Percentiles rank a stretch among this genome's conserved stretches.
These are phyloP conservation scores for Septoria petroselini DNA, from an alignment of 2,329 filamentous ascomycete species.

Conservation along the genomic window DNA sequence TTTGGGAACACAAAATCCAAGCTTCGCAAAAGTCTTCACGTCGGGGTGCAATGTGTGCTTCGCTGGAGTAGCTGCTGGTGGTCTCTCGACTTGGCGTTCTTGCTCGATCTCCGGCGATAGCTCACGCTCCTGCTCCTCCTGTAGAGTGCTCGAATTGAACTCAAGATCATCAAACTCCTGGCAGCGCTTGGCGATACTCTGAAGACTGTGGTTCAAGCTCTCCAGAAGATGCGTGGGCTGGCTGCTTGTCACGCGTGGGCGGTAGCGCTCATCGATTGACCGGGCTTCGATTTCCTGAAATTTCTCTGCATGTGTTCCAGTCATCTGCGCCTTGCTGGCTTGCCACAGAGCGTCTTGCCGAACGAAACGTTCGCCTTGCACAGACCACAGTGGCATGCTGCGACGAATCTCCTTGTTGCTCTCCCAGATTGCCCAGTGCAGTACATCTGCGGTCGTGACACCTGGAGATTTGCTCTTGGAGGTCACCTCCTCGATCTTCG, in stretches of 20 bases:
- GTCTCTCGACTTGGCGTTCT: conserved; percentile 54
- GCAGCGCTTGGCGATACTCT: conserved; percentile 29
- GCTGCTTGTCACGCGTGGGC: not conserved
- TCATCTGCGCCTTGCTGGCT: conserved; percentile 44
- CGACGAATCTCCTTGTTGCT: conserved; percentile 52
- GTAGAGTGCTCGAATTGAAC: conserved; percentile 40
- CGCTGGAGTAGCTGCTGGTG: conserved; percentile 41
- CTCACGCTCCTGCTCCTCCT: conserved; percentile 69
- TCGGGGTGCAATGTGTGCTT: conserved; percentile 46
- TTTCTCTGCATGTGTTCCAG: conserved; percentile 21
- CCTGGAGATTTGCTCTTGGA: conserved; percentile 12
- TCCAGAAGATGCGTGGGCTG: conserved; percentile 2
- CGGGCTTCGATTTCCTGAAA: conserved; percentile 68
- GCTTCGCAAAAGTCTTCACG: conserved; percentile 43
- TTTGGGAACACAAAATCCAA: conserved; percentile 34
- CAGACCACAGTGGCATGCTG: conserved; percentile 58
- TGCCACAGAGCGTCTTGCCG: conserved; percentile 30
- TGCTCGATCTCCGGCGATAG: conserved; percentile 62
- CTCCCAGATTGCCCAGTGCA: conserved; percentile 59
- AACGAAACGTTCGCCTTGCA: conserved; percentile 55
- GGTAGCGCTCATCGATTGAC: conserved; percentile 54
- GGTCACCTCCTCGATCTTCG: conserved; percentile 46
- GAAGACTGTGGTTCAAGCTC: conserved; percentile 29
- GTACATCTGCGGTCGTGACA: conserved; percentile 54
- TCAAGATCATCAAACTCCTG: conserved; percentile 23